Evolutionary conservation across 352 stramenopile genomes (phyloP), one percentile per base, ranked within the genome.

Genomic region (Blastocystis sp.): DNA sequence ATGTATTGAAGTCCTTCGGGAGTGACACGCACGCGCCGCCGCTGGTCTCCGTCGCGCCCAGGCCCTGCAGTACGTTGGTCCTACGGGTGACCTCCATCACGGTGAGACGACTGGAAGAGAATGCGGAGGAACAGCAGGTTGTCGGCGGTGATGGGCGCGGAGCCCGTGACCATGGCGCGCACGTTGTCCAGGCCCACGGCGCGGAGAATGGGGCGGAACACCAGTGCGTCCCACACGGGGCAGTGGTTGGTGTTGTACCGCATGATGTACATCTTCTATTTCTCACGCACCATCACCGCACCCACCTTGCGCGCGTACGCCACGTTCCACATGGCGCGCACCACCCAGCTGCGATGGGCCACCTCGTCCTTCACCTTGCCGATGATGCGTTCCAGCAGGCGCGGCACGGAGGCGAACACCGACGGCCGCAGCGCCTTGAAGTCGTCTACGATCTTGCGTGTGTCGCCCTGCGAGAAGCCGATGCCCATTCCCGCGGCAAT

Each of bases 1-100:
- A 93, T 61, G 92, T 94, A 23, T 93, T 91, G 89, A 95, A 93
- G 71, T 92, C 90, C 0, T 11, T 65, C 3, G 65, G 65, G 59
- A 77, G 41, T 2, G 62, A 77, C 40, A 74, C 62, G 56, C 77
- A 94, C 0, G 93, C 90, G n/a, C 90, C 92, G 0, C 93, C 95
- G 41, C 93, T 90, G 38, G 94, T 97, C 90, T 98, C 95, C 0
- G 95, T 98, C 88, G 98, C 92, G 9, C 96, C 96, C 87, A 98
- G 98, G 52, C 95, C 95, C 89, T 98, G 94, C 0, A 96, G 89
- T 1, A 98, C 93, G 2, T 92, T 92, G 97, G 93, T 21, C 91
- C 89, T 81, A 91, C 92, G 65, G 92, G 89, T 61, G 94, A 91
- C 4, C 94, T 59, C 92, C 90, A 62, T 94, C 94, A 0, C 97